Conservation (phyloP, 169 alveolate species). For the Neospora caninum region DNA sequence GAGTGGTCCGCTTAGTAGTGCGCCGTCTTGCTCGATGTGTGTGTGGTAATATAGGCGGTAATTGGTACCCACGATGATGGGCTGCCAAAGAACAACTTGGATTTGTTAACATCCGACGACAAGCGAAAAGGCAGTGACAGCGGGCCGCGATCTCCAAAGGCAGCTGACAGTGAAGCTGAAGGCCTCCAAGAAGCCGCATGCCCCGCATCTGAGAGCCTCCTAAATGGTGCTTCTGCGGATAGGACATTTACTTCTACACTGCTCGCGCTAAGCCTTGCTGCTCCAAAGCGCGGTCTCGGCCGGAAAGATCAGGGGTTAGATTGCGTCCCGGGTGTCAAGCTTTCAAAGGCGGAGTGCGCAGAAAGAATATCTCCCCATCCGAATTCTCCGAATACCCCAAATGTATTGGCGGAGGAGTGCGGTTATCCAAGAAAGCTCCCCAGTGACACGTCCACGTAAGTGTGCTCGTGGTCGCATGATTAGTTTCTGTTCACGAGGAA, state of each 20-base stretch:
- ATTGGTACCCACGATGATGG: not conserved
- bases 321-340: not conserved
- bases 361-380: not conserved
- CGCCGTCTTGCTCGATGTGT: not conserved
- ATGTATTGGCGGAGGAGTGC: not conserved
- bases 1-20: not conserved
- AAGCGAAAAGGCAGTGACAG: not conserved
- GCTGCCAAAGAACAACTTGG: not conserved
- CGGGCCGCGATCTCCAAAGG: not conserved
- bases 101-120: not conserved
- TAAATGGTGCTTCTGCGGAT: not conserved
- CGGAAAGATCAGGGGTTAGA: not conserved
- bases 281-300: not conserved
- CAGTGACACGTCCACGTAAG: not conserved
- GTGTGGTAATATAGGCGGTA: not conserved
- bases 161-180: not conserved
- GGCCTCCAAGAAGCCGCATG: not conserved
- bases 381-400: not conserved
- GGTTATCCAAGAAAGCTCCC: not conserved
- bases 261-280: not conserved
- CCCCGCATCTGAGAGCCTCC: not conserved
- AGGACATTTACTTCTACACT: not conserved
- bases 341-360: not conserved
- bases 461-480: too few relatives aligned
- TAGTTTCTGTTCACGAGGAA: too few relatives aligned